Conservation (phyloP, 106 monocot genomes). For the Vanilla planifolia region DNA sequence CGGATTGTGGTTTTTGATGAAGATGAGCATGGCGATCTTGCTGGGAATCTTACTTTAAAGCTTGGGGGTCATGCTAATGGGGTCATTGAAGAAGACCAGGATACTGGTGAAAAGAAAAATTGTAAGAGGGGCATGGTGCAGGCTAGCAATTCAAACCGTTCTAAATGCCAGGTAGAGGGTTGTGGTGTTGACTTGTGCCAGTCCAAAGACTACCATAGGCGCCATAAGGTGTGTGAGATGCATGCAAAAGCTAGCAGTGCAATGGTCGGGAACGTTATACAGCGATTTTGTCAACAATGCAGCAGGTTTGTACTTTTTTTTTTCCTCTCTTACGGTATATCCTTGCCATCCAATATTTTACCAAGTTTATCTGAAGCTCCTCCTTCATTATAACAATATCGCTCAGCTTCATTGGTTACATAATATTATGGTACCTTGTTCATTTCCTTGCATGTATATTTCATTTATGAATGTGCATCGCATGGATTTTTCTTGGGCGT, state of each 20-base stretch:
- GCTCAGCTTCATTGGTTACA: no score
- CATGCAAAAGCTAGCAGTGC: slow-evolving; percentile 56
- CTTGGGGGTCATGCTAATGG: slow-evolving; percentile 30
- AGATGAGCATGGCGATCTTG: slow-evolving; percentile 16
- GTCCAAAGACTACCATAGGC: slow-evolving; percentile 55
- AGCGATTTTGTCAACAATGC: slow-evolving; percentile 70
- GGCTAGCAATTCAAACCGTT: slow-evolving; percentile 15
- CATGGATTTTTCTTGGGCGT: no score
- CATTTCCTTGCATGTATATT: no score
- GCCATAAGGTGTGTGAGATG: slow-evolving; percentile 66
- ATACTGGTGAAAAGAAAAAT: slow-evolving; percentile 13
- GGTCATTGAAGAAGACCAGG: slow-evolving; percentile 13
- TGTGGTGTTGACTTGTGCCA: slow-evolving; percentile 40
- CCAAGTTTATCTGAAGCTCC: not conserved
- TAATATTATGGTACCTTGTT: no score
- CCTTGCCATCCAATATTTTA: not conserved
- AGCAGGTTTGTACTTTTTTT: slow-evolving; percentile 40
- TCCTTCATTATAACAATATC: not conserved
- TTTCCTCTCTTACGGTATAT: not conserved
- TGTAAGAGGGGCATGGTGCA: slow-evolving; percentile 30
- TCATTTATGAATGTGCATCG: no score
- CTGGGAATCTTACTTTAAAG: slow-evolving; percentile 36
- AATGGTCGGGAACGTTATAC: slow-evolving; percentile 39
- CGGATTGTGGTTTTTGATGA: slow-evolving; percentile 17
- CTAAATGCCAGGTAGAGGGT: slow-evolving; percentile 42